These are phyloP conservation scores for Penicillium psychrosexuale DNA, from an alignment of 2,329 filamentous ascomycete genomes.

Conservation along the genomic window DNA sequence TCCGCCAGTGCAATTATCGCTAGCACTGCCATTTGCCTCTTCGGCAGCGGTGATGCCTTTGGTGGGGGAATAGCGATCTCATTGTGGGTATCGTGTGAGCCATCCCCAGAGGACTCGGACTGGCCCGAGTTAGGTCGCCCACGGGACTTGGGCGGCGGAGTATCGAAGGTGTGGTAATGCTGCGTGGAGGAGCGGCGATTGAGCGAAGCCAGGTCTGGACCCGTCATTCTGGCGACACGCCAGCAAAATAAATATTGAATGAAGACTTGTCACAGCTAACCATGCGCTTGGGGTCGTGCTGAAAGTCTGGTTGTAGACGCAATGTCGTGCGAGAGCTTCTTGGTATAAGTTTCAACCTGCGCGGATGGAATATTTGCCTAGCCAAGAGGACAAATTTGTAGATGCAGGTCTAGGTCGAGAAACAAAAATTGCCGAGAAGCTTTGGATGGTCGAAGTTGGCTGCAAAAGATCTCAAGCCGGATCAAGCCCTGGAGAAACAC, in stretches of 20 bases:
- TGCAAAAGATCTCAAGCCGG: conserved; percentile 4
- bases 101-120: conserved; percentile 39
- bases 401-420: neutral
- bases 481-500: neutral
- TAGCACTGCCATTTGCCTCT: conserved; percentile 76
- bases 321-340: conserved; percentile 6
- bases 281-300: conserved; percentile 9
- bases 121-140: conserved; percentile 45
- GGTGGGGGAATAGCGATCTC: conserved; percentile 21
- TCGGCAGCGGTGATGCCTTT: conserved; percentile 68
- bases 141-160: conserved; percentile 46
- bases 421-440: neutral
- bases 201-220: conserved; percentile 30
- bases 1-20: conserved; percentile 88
- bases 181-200: conserved; percentile 45
- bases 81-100: conserved; percentile 26
- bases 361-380: no score
- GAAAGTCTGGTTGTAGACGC: conserved; percentile 6
- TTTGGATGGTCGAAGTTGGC: neutral
- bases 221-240: conserved; percentile 26
- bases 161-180: conserved; percentile 50
- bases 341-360: neutral
- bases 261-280: neutral
- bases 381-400: neutral
- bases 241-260: neutral